phyloP scores from a whole-genome alignment of 768 basidiomycete species.

The Polyporus arcularius region DNA sequence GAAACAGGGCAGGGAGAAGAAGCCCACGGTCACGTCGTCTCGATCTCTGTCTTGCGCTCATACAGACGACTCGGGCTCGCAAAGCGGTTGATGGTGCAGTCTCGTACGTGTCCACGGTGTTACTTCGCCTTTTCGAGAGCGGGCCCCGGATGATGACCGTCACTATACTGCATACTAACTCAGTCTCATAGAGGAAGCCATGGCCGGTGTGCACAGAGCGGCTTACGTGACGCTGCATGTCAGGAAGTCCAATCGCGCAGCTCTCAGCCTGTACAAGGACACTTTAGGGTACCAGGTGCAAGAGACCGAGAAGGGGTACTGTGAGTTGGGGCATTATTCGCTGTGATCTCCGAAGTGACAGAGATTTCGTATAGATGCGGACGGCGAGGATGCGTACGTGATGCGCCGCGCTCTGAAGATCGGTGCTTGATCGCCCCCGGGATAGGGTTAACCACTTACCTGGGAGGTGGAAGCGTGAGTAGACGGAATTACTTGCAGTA shows the following conservation, averaged over 20 bases:
- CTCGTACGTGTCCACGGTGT: constrained; percentile 73
- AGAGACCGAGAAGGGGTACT: constrained; percentile 81
- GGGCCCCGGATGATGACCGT: no score
- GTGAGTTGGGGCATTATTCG: constrained; percentile 46
- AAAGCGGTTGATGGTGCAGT: constrained; percentile 86
- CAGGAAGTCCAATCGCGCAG: constrained; percentile 86
- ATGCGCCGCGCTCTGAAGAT: constrained; percentile 70
- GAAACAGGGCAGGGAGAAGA: constrained; percentile 55
- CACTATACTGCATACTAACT: not conserved
- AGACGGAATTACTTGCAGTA: no score
- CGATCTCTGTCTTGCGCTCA: constrained; percentile 86
- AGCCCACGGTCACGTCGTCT: constrained; percentile 89
- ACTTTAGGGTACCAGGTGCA: constrained; percentile 83
- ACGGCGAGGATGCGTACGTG: constrained; percentile 92
- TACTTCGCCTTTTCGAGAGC: constrained; percentile 47
- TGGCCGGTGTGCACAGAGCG: constrained; percentile 79
- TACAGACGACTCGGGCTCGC: constrained; percentile 89
- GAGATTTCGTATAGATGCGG: constrained; percentile 62
- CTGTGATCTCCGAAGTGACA: not conserved
- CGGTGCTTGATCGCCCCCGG: no score
- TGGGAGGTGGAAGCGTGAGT: no score
- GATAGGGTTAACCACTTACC: no score
- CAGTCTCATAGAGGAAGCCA: constrained; percentile 69
- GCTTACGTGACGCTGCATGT: constrained; percentile 84
- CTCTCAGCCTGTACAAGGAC: constrained; percentile 81